Percentiles rank a stretch among this genome's conserved stretches.
Evolutionary conservation across 2,329 filamentous ascomycete genomes (phyloP).

Genomic region (Fusarium piperis): DNA sequence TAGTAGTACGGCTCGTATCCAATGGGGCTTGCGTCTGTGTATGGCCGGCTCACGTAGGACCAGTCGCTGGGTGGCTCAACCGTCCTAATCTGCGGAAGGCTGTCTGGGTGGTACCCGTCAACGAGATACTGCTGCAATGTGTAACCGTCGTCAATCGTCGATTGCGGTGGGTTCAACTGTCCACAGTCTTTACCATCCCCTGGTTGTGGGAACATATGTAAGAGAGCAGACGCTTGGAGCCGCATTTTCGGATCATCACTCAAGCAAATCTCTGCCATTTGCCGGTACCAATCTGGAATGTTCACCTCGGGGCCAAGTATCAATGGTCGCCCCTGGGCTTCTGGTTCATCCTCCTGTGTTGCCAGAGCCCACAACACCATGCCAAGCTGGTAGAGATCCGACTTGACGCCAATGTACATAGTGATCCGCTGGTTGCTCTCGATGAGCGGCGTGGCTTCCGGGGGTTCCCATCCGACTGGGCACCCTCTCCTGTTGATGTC

Average conservation of each 20-base stretch:
- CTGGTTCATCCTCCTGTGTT: constrained; percentile 88
- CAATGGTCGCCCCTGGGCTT: constrained; percentile 78
- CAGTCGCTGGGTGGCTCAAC: constrained; percentile 56
- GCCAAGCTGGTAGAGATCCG: constrained; percentile 92
- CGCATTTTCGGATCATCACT: constrained; percentile 77
- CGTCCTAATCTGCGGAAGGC: constrained; percentile 50
- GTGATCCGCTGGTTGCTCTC: constrained; percentile 89
- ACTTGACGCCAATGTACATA: constrained; percentile 99
- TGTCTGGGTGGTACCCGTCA: constrained; percentile 47
- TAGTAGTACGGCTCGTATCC: constrained; percentile 57
- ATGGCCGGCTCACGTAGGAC: constrained; percentile 53
- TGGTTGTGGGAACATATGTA: constrained; percentile 70
- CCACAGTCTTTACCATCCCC: constrained; percentile 21
- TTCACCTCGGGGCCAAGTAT: constrained; percentile 65
- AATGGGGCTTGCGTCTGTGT: constrained; percentile 48
- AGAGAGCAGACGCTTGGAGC: constrained; percentile 76
- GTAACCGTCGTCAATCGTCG: constrained; percentile 53
- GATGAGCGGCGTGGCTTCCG: constrained; percentile 86
- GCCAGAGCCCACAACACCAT: constrained; percentile 97
- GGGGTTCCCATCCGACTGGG: constrained; percentile 96
- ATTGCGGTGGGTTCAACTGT: constrained; percentile 43
- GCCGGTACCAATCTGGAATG: constrained; percentile 82
- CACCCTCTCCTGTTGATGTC: constrained; percentile 98
- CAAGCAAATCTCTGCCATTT: constrained; percentile 80
- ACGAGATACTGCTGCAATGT: constrained; percentile 52